Evolutionary conservation across 2,329 filamentous ascomycete species (phyloP), one percentile per base, ranked within the genome.

Genomic region (Madurella mycetomatis): DNA sequence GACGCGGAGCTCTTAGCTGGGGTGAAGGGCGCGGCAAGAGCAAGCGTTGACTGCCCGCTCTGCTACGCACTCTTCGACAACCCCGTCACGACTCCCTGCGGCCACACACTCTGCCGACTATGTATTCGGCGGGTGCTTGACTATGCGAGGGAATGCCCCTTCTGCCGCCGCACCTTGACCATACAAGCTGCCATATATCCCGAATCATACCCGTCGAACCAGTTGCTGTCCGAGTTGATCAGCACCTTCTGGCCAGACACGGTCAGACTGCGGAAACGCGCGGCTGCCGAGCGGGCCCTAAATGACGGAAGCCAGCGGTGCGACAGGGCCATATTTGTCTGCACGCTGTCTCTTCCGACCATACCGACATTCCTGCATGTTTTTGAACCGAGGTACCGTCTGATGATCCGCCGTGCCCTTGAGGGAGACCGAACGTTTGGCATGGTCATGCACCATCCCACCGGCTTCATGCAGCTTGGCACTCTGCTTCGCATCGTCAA

Each of bases 381-480:
- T n/a, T 96, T 95, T 66, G 92, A 96, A 68, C 88, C 89, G n/a
- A 81, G 88, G 7, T 96, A 96, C 67, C 83, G 90, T 8, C 76
- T 94, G n/a, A 94, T 96, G 90, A 86, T 96, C 39, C 81, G 87
- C 45, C 82, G 90, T 37, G 87, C 84, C 0, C 74, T 95, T 50
- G 86, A 91, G 58, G 83, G 84, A 0, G 82, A 87, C 56, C 77
- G 82, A 13, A 88, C 83, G 19, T 96, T 96, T 65, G 92, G 92
- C 19, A 95, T 96, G 88, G 80, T 95, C 16, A 79, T 89, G 65
- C 84, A 85, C 58, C 88, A 86, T 16, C 65, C 64, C 31, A 51
- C 59, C 11, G 57, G 68, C 9, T 95, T 92, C 63, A 79, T 84
- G 66, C 79, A 87, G 62, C 84, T 92, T 47, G 92, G 92, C 1